Evolutionary conservation across 345 rosid genomes (phyloP).

Genomic region (Brassica juncea): DNA sequence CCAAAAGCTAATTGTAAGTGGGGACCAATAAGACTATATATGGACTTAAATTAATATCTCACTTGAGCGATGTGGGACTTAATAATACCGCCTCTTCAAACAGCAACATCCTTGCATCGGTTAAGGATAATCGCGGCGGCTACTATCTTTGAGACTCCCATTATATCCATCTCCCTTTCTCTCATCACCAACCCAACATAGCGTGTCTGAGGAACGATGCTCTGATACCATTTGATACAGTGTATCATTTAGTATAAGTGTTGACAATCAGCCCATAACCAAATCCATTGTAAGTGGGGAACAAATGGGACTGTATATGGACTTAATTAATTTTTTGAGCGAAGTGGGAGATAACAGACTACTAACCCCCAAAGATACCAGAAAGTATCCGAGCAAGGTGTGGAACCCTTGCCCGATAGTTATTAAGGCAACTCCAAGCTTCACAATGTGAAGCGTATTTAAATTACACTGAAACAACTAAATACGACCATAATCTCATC

Average conservation of each 20-base stretch:
- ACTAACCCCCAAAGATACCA: not conserved
- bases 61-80: not conserved
- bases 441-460: not conserved
- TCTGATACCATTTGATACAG: not conserved
- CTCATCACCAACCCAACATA: not conserved
- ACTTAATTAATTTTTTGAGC: not conserved
- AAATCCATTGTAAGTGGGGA: too few species aligned
- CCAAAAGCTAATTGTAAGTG: not conserved
- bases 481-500: conserved; percentile 17
- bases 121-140: not conserved
- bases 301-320: not conserved
- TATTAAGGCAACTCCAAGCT: not conserved
- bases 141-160: not conserved
- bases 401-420: not conserved
- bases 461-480: not conserved
- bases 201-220: not conserved
- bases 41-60: not conserved
- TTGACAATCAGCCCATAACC: not conserved
- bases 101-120: not conserved
- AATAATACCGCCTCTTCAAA: not conserved
- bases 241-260: not conserved
- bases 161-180: not conserved
- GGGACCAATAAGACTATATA: not conserved
- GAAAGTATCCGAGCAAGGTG: not conserved
- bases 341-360: not conserved